Evolutionary conservation across 2,329 filamentous ascomycete species (phyloP).

Genomic region (Penicillium sp.): DNA sequence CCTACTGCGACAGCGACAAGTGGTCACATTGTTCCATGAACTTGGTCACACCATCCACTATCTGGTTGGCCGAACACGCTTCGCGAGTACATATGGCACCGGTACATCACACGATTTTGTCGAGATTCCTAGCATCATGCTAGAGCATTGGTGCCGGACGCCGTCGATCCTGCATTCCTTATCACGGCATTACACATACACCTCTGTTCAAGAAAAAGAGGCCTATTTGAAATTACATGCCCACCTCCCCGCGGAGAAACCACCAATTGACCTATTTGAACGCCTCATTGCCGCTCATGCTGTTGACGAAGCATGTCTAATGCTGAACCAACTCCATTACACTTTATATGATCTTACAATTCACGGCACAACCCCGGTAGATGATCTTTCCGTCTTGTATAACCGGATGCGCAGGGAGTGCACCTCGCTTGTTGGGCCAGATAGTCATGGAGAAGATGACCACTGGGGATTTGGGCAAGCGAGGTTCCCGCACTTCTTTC

Average conservation of each 20-base stretch:
- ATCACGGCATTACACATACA: not conserved
- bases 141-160: not conserved
- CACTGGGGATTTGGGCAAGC: not conserved
- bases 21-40: not conserved
- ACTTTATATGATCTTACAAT: not conserved
- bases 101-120: not conserved
- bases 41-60: not conserved
- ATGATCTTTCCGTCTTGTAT: not conserved
- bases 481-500: not conserved
- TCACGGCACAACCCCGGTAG: not conserved
- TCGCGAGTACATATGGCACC: not conserved
- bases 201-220: not conserved
- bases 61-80: not conserved
- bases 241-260: not conserved
- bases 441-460: not conserved
- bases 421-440: not conserved
- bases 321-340: not conserved
- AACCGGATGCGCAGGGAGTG: not conserved
- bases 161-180: not conserved
- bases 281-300: not conserved
- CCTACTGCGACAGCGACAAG: not conserved
- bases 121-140: not conserved
- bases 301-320: not conserved
- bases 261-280: not conserved
- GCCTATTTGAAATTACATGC: not conserved